Evolutionary conservation across 441 rosid genomes (phyloP).

Genomic region (Dalechampia spathulata): DNA sequence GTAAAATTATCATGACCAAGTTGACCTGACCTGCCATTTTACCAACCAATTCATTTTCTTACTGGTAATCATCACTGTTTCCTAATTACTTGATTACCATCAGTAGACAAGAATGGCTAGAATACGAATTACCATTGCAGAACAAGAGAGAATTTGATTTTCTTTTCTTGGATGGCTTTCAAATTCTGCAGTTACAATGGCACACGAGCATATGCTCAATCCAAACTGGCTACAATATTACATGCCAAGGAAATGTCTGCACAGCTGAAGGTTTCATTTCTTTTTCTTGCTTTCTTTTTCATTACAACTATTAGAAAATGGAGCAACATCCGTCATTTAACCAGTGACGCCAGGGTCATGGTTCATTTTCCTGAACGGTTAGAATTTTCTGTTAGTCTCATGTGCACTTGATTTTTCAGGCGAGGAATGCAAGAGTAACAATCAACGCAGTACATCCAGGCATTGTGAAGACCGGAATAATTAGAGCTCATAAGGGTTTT

Average conservation of each 20-base stretch:
- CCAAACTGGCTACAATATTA: slow-evolving; percentile 71
- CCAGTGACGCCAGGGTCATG: no score
- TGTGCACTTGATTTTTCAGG: slow-evolving; percentile 29
- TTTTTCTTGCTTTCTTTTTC: not conserved
- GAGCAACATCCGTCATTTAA: not conserved
- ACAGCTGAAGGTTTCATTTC: slow-evolving; percentile 35
- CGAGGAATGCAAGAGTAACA: slow-evolving; percentile 62
- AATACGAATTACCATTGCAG: no score
- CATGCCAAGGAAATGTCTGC: slow-evolving; percentile 75
- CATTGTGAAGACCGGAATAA: slow-evolving; percentile 82
- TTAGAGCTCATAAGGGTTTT: slow-evolving; percentile 74
- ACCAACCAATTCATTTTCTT: slow-evolving; percentile 1
- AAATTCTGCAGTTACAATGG: slow-evolving; percentile 52
- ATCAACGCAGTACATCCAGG: slow-evolving; percentile 95
- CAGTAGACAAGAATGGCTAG: no score
- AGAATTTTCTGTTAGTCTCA: no score
- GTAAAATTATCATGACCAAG: not conserved
- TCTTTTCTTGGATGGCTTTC: no score
- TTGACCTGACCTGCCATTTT: not conserved
- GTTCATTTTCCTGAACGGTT: no score
- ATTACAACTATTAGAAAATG: not conserved
- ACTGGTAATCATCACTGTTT: not conserved
- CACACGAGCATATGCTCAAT: slow-evolving; percentile 78
- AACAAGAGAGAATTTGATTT: no score
- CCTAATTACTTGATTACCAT: no score